Percentiles rank a stretch among this genome's conserved stretches.
Evolutionary conservation across 257 asterid species (phyloP).

Genomic region (Lycium ferocissimum): DNA sequence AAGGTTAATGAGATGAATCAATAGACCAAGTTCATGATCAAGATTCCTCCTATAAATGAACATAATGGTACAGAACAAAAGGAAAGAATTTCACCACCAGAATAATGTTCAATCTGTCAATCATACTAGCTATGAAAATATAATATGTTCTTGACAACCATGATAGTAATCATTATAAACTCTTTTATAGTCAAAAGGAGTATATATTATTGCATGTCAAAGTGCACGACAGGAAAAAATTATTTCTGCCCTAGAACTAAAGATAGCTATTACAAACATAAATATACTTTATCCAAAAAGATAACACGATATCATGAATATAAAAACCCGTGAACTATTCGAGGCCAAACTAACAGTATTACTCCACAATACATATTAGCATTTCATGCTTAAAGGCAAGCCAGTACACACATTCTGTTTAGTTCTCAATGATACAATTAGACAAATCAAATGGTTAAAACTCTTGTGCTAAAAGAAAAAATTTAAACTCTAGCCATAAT

Average conservation of each 20-base stretch:
- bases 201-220: slow-evolving; percentile 1
- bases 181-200: not conserved
- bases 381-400: slow-evolving; percentile 1
- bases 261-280: slow-evolving; percentile 13
- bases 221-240: not conserved
- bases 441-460: slow-evolving; percentile 18
- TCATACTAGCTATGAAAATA: slow-evolving; percentile 8
- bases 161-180: not conserved
- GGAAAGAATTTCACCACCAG: not conserved
- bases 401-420: not conserved
- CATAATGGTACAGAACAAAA: not conserved
- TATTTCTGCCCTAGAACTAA: not conserved
- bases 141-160: slow-evolving; percentile 9
- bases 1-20: not conserved
- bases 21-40: slow-evolving; percentile 16
- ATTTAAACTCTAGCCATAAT: slow-evolving; percentile 7
- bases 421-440: not conserved
- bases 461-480: not conserved
- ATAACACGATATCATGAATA: not conserved
- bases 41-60: slow-evolving; percentile 25
- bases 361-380: slow-evolving; percentile 10
- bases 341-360: not conserved
- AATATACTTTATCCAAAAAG: not conserved
- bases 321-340: not conserved
- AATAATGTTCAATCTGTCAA: not conserved